phyloP scores from a whole-genome alignment of 306 rosid genomes.

The Cucumis sativus region Cucumber_9930_V3 NC_026661.2:19779001-19779500 shows the following conservation, averaged over 20 bases:
- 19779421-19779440: neutral
- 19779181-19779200: neutral
- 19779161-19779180: neutral
- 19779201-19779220: neutral
- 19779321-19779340: neutral
- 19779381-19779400: neutral
- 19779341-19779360: neutral
- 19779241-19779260: neutral
- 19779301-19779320: neutral
- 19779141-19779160: neutral
- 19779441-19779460: neutral
- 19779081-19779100: neutral
- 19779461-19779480: neutral
- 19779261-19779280: neutral
- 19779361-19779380: neutral
- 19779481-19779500: neutral
- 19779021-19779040: neutral
- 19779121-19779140: neutral
- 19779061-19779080: neutral
- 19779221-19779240: neutral
- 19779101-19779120: neutral
- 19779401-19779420: neutral
- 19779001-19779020: neutral
- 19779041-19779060: neutral
- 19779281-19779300: neutral